A percentile compares a stretch with the other conserved stretches of the same genome.
phyloP scores from a whole-genome alignment of 139 green algal species.

The Prasinococcaceae sp. region DNA sequence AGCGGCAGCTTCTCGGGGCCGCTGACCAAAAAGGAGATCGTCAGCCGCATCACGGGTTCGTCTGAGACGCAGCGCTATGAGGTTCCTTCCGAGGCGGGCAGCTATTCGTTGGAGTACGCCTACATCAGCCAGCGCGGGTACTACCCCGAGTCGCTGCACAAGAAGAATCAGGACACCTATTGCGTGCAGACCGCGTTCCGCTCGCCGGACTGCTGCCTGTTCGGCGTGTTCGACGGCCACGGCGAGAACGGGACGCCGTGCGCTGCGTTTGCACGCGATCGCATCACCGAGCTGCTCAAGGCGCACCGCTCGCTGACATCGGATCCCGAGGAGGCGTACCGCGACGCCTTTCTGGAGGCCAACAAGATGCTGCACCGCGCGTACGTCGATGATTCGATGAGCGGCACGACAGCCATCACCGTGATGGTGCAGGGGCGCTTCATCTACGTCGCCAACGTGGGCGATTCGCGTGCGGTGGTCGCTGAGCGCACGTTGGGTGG shows the following conservation, averaged over 20 bases:
- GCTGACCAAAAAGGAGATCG: too few species aligned
- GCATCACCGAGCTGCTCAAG: constrained; percentile 40
- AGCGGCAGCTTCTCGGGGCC: too few species aligned
- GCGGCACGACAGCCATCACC: constrained; percentile 70
- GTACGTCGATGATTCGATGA: constrained; percentile 50
- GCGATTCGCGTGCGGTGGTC: constrained; percentile 72
- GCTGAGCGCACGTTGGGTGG: too few species aligned
- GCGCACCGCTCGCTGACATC: background rate
- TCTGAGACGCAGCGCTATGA: too few species aligned
- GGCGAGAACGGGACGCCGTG: constrained; percentile 28
- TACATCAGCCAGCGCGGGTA: constrained; percentile 67
- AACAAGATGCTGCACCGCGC: constrained; percentile 62
- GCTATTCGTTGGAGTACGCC: constrained; percentile 50
- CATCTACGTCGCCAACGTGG: constrained; percentile 77
- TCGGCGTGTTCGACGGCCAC: constrained; percentile 72
- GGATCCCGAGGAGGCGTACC: constrained; percentile 25
- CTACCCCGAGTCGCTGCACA: constrained; percentile 72
- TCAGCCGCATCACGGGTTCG: too few species aligned
- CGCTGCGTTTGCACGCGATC: constrained; percentile 48
- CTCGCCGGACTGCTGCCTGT: constrained; percentile 42
- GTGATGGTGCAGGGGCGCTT: constrained; percentile 44
- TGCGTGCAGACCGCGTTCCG: constrained; percentile 46
- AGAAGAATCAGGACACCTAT: constrained; percentile 79
- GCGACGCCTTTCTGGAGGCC: constrained; percentile 45
- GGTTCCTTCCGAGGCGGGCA: too few species aligned